Conservation (phyloP, 441 rosid species). For the Isatis lusitanica region DNA sequence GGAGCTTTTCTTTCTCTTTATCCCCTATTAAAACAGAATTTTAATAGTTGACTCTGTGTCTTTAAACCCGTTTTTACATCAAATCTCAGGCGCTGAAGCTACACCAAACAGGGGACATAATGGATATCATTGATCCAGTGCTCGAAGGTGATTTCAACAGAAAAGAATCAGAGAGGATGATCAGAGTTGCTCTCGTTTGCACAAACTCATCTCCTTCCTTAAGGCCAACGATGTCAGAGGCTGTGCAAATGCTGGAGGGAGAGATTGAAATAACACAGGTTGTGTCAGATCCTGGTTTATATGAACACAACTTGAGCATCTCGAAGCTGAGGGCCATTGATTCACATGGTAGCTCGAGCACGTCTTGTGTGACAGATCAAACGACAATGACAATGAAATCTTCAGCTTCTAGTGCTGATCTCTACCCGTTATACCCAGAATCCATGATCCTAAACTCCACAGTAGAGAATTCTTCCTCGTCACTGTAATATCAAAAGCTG, state of each 20-base stretch:
- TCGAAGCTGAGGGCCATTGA: background rate
- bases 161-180: constrained; percentile 19
- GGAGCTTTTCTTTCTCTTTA: background rate
- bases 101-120: constrained; percentile 16
- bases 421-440: constrained; percentile 22
- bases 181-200: constrained; percentile 58
- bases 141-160: constrained; percentile 13
- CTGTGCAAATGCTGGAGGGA: constrained; percentile 60
- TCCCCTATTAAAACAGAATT: too few species aligned
- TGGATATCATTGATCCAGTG: constrained; percentile 20
- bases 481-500: background rate
- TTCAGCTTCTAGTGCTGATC: background rate
- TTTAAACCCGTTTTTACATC: background rate
- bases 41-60: too few species aligned
- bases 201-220: constrained; percentile 51
- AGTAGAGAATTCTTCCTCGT: background rate
- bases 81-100: constrained; percentile 4
- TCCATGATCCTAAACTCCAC: background rate
- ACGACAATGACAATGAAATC: background rate
- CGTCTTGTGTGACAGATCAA: constrained; percentile 8
- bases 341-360: constrained; percentile 10
- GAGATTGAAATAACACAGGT: constrained; percentile 37
- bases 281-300: constrained; percentile 33
- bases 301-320: background rate
- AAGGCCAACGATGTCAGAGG: constrained; percentile 75